Percentiles rank a stretch among this genome's conserved stretches.
Conservation (phyloP, 2,329 filamentous ascomycete genomes). For the Penicillium sp. region DNA sequence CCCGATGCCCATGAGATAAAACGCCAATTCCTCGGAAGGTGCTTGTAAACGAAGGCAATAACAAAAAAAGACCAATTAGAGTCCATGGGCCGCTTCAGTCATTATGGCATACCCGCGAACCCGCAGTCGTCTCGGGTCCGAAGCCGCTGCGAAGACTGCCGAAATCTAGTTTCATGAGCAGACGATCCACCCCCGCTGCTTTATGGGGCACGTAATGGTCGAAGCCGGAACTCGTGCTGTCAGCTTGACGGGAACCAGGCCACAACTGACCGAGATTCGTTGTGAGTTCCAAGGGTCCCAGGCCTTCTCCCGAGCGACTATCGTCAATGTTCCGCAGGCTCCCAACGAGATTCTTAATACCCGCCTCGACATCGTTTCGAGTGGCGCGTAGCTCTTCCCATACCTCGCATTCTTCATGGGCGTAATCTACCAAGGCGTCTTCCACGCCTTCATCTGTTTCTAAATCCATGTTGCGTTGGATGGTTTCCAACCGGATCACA, state of each 20-base stretch:
- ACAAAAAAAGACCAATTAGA: not conserved
- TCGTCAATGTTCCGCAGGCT: conserved; percentile 61
- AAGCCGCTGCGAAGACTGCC: conserved; percentile 25
- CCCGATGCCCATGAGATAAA: not conserved
- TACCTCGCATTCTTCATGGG: conserved; percentile 68
- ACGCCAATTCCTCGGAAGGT: conserved; percentile 3
- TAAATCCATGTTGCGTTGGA: conserved; percentile 76
- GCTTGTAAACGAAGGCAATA: not conserved
- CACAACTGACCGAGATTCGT: conserved; percentile 29
- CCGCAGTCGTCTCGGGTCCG: conserved; percentile 15
- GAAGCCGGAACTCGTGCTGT: conserved; percentile 13
- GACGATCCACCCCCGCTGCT: conserved; percentile 74
- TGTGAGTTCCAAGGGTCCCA: conserved; percentile 31
- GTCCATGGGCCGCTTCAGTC: not conserved
- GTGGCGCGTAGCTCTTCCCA: conserved; percentile 62
- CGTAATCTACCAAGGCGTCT: conserved; percentile 69
- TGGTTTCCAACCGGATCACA: conserved; percentile 68
- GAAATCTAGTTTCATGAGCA: conserved; percentile 87
- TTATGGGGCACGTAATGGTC: conserved; percentile 64
- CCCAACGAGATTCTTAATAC: conserved; percentile 61
- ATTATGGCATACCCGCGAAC: conserved; percentile 11
- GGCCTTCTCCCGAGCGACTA: conserved; percentile 43
- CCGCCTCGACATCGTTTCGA: conserved; percentile 62
- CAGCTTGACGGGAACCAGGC: conserved; percentile 27
- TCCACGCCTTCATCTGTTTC: conserved; percentile 79